phyloP scores from a whole-genome alignment of 1,139 yeast species.

The Yamadazyma blattariae region DNA sequence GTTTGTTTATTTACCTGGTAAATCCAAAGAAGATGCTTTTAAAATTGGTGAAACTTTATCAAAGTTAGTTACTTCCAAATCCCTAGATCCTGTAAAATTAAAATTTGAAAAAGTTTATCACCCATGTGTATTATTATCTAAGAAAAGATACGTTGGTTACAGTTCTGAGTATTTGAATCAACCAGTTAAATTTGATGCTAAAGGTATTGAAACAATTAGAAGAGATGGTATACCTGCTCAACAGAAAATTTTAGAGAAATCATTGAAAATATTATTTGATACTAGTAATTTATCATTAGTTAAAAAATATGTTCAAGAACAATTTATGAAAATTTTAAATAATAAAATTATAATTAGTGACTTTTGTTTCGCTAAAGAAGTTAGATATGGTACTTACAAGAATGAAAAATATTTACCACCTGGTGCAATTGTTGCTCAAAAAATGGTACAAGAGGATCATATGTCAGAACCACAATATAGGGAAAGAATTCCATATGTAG shows the following conservation, averaged over 20 bases:
- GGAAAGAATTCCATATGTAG: conserved; percentile 87
- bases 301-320: conserved; percentile 59
- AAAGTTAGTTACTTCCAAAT: conserved; percentile 52
- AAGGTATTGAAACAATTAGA: conserved; percentile 91
- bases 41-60: conserved; percentile 71
- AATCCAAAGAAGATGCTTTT: conserved; percentile 74
- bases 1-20: conserved; percentile 88
- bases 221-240: conserved; percentile 95
- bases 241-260: conserved; percentile 73
- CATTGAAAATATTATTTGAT: conserved; percentile 67
- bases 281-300: conserved; percentile 69
- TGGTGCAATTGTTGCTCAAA: conserved; percentile 78
- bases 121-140: conserved; percentile 79
- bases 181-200: conserved; percentile 71
- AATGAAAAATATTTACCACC: conserved; percentile 76
- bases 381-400: conserved; percentile 78
- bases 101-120: conserved; percentile 92
- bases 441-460: conserved; percentile 59
- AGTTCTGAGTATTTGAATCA: conserved; percentile 63
- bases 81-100: conserved; percentile 78
- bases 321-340: conserved; percentile 61
- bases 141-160: conserved; percentile 87
- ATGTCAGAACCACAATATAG: conserved; percentile 82
- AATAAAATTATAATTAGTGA: conserved; percentile 71
- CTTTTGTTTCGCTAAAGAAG: conserved; percentile 91